Conservation (phyloP, 768 basidiomycete species). For the Podaxis sp. region DNA sequence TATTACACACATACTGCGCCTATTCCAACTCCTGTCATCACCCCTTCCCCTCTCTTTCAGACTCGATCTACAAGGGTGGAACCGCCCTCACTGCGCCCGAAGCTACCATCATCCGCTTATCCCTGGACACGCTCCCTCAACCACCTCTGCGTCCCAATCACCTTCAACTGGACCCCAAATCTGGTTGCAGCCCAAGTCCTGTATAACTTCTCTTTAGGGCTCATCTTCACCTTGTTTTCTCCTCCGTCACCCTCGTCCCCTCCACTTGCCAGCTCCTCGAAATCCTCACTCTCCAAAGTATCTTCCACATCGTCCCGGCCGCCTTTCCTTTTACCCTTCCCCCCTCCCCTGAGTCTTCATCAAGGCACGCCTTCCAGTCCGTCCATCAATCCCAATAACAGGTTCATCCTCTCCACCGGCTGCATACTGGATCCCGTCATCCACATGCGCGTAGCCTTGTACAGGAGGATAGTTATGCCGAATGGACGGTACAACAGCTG, state of each 20-base stretch:
- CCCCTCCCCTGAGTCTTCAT: neutral
- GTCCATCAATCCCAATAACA: neutral
- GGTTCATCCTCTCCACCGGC: neutral
- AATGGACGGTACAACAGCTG: no score
- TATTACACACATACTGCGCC: neutral
- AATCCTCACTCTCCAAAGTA: neutral
- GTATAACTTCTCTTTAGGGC: neutral
- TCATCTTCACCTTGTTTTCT: neutral
- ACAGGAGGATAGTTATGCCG: neutral
- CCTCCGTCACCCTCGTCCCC: neutral
- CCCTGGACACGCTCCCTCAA: neutral
- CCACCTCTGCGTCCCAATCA: conserved; percentile 5
- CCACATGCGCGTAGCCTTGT: neutral
- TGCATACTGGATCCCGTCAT: neutral
- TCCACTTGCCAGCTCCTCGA: neutral
- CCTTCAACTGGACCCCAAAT: neutral
- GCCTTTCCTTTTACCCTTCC: neutral
- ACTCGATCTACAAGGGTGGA: no score
- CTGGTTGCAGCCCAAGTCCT: neutral
- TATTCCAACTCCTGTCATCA: neutral
- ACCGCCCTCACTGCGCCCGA: neutral
- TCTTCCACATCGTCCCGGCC: no score
- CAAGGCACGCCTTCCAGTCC: neutral
- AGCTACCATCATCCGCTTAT: neutral
- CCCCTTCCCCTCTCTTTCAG: neutral